Conservation (phyloP, 1,284 basidiomycete species). For the Marasmius oreades region DNA sequence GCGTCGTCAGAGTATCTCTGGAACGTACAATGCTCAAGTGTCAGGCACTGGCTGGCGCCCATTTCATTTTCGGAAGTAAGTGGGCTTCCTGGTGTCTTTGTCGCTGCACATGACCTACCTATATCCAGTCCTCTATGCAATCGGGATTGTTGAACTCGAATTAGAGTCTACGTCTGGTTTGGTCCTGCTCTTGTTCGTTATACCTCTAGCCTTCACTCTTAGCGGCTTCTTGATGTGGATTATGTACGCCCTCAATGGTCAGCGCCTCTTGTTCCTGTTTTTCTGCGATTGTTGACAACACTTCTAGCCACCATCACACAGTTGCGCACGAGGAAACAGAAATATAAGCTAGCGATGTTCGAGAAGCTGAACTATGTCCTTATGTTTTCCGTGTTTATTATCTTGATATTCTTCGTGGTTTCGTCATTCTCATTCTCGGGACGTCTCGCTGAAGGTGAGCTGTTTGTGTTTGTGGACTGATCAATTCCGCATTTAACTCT, state of each 20-base stretch:
- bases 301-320: slow-evolving; percentile 77
- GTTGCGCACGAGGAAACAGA: slow-evolving; percentile 81
- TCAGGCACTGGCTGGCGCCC: slow-evolving; percentile 72
- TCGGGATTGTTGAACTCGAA: slow-evolving; percentile 90
- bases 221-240: slow-evolving; percentile 97
- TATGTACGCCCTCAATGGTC: slow-evolving; percentile 83
- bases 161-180: slow-evolving; percentile 85
- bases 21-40: slow-evolving; percentile 79
- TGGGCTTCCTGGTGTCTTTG: background rate
- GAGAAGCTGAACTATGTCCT: slow-evolving; percentile 84
- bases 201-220: slow-evolving; percentile 91
- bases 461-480: slow-evolving; percentile 3
- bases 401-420: slow-evolving; percentile 89
- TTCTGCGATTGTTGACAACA: slow-evolving; percentile 9
- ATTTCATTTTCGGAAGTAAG: slow-evolving; percentile 93
- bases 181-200: slow-evolving; percentile 80
- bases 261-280: slow-evolving; percentile 16
- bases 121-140: slow-evolving; percentile 75
- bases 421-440: slow-evolving; percentile 91
- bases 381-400: slow-evolving; percentile 79
- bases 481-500: background rate
- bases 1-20: slow-evolving; percentile 78
- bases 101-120: background rate
- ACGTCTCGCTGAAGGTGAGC: slow-evolving; percentile 78
- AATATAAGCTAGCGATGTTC: slow-evolving; percentile 86